Percentiles rank a stretch among this genome's conserved stretches.
These are phyloP conservation scores for Vigna reflexopilosa DNA, from an alignment of 306 rosid species.

Conservation along the genomic window DNA sequence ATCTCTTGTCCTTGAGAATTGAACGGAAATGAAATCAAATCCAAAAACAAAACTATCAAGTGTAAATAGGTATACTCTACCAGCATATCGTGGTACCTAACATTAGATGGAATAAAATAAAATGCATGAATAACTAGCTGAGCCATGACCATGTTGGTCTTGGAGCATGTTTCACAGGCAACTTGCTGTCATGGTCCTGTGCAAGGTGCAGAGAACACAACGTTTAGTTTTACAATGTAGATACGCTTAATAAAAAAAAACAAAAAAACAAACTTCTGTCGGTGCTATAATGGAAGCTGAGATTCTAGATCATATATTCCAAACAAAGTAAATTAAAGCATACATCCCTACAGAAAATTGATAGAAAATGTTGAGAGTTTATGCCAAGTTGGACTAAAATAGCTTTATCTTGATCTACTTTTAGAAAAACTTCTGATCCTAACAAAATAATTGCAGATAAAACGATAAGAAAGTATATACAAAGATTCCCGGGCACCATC, in stretches of 20 bases:
- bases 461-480: conserved; percentile 2
- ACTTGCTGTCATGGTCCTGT: conserved; percentile 99
- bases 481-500: conserved; percentile 44
- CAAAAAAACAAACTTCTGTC: neutral
- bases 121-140: no score
- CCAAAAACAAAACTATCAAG: no score
- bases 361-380: conserved; percentile 2
- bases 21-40: no score
- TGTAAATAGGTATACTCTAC: no score
- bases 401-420: neutral
- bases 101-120: no score
- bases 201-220: conserved; percentile 51
- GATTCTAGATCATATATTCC: conserved; percentile 10
- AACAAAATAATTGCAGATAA: conserved; percentile 18
- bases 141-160: no score
- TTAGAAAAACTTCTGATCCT: conserved; percentile 14
- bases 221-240: conserved; percentile 30
- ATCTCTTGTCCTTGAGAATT: no score
- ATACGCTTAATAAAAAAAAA: neutral
- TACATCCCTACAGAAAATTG: conserved; percentile 6
- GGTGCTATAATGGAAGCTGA: conserved; percentile 1
- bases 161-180: conserved; percentile 99
- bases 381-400: conserved; percentile 19
- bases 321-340: conserved; percentile 28
- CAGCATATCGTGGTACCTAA: no score